phyloP scores from a whole-genome alignment of 1,284 basidiomycete species.

The Xerocomus minutiporus region DNA sequence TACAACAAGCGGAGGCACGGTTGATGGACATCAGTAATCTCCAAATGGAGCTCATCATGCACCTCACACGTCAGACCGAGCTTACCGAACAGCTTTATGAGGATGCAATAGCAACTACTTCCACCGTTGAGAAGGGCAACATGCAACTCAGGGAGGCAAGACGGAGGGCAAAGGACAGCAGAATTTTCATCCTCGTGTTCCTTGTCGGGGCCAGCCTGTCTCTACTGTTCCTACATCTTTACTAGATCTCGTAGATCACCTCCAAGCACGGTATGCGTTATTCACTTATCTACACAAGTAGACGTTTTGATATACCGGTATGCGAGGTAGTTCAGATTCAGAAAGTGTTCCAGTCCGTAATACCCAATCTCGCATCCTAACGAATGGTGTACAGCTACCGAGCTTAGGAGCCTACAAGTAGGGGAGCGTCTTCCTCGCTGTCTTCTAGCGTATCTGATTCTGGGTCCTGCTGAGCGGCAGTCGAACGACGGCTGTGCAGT shows the following conservation, averaged over 20 bases:
- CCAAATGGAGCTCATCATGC: constrained; percentile 83
- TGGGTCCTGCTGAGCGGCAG: constrained; percentile 52
- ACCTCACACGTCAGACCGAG: constrained; percentile 85
- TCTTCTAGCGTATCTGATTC: constrained; percentile 53
- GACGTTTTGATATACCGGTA: background rate
- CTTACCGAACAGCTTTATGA: constrained; percentile 85
- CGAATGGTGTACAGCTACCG: background rate
- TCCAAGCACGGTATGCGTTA: constrained; percentile 6
- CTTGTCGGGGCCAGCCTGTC: constrained; percentile 82
- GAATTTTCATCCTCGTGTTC: constrained; percentile 82
- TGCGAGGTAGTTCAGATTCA: background rate
- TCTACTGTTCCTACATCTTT: constrained; percentile 83
- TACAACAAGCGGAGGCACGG: constrained; percentile 84
- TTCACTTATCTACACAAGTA: constrained; percentile 1
- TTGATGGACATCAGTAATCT: constrained; percentile 86
- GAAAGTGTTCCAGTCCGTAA: background rate
- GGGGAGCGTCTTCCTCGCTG: constrained; percentile 57
- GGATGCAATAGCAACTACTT: constrained; percentile 80
- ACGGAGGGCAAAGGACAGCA: constrained; percentile 74
- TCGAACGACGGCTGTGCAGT: constrained; percentile 46
- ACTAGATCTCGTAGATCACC: constrained; percentile 37
- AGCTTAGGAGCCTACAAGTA: constrained; percentile 36
- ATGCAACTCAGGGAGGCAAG: constrained; percentile 79
- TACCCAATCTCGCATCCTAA: background rate
- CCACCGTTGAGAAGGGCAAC: constrained; percentile 83